Conservation (phyloP, 768 basidiomycete genomes). For the Psilocybe sp. region DNA sequence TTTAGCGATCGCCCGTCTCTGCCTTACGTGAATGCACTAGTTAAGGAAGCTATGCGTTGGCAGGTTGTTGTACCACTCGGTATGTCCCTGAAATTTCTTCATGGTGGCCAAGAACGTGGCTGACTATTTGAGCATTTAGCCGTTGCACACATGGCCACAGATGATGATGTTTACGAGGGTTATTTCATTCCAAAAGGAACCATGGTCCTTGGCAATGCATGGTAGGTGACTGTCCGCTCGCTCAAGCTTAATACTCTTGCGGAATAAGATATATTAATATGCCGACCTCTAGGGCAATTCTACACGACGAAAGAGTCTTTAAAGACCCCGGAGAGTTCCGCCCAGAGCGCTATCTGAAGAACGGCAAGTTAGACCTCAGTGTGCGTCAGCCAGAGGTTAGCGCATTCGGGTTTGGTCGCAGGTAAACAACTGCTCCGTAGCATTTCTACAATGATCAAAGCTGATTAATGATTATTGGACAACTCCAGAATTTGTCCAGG, state of each 20-base stretch:
- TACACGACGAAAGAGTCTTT: constrained; percentile 36
- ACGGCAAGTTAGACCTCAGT: constrained; percentile 18
- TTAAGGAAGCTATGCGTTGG: constrained; percentile 18
- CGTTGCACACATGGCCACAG: constrained; percentile 21
- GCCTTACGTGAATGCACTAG: constrained; percentile 18
- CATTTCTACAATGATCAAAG: too few relatives aligned
- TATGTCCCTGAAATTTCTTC: not conserved
- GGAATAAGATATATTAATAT: not conserved
- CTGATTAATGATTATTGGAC: too few relatives aligned
- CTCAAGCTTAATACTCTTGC: not conserved
- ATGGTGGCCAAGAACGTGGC: not conserved
- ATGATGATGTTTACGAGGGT: constrained; percentile 27
- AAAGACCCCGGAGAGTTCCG: constrained; percentile 31
- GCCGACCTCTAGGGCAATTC: constrained; percentile 10
- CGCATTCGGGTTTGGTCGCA: constrained; percentile 31
- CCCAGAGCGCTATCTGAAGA: constrained; percentile 29
- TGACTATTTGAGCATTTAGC: constrained; percentile 7
- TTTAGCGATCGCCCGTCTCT: constrained; percentile 21
- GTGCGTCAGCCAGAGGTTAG: constrained; percentile 21
- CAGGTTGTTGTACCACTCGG: constrained; percentile 14
- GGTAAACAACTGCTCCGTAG: too few relatives aligned
- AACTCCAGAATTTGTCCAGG: constrained; percentile 23
- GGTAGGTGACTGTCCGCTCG: constrained; percentile 12
- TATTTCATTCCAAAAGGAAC: constrained; percentile 28
- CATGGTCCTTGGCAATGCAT: constrained; percentile 26